Evolutionary conservation across 257 asterid species (phyloP).

Genomic region (Verbena officinalis): DNA sequence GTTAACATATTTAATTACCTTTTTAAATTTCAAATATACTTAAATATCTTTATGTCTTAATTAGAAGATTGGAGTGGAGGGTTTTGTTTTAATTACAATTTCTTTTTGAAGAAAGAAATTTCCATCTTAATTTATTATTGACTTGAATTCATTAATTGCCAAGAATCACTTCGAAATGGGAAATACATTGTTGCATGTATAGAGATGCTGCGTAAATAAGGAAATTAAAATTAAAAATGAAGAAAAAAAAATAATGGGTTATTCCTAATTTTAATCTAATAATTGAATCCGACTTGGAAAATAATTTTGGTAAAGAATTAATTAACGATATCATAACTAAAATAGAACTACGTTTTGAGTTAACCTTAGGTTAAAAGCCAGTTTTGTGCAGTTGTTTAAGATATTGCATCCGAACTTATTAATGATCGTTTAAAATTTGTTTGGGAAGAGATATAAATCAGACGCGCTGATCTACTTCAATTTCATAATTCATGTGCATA

Average conservation of each 20-base stretch:
- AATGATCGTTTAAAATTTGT: neutral
- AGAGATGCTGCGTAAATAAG: neutral
- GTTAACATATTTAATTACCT: constrained; percentile 7
- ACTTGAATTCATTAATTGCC: constrained; percentile 1
- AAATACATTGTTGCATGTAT: neutral
- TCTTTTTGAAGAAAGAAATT: neutral
- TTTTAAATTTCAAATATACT: constrained; percentile 16
- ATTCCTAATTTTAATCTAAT: neutral
- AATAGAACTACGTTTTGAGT: constrained; percentile 7
- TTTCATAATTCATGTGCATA: neutral
- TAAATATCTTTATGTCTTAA: constrained; percentile 31
- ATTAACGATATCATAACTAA: neutral
- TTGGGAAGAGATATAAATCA: neutral
- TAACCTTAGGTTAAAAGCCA: constrained; percentile 1
- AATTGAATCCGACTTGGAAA: constrained; percentile 8
- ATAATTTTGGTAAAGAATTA: neutral
- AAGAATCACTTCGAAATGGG: constrained; percentile 5
- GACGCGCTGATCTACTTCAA: neutral
- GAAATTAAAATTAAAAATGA: neutral
- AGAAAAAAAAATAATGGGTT: neutral
- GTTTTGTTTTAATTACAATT: constrained; percentile 8
- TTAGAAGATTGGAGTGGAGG: constrained; percentile 19
- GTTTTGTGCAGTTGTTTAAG: neutral
- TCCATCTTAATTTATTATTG: neutral
- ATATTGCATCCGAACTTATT: neutral